phyloP scores from a whole-genome alignment of 345 rosid species.

The Orychophragmus violaceus region DNA sequence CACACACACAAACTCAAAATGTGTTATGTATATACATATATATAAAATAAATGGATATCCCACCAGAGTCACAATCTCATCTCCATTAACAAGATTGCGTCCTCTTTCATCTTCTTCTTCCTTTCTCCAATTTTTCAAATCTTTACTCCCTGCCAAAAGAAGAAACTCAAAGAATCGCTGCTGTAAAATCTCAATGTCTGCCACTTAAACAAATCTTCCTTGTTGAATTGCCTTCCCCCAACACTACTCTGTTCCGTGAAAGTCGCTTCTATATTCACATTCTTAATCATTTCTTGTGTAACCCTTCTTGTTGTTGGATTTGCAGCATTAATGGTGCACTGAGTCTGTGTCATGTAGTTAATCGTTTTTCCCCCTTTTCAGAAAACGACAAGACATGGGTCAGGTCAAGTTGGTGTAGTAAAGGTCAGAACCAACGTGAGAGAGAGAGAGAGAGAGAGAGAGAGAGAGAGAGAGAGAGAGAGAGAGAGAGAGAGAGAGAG shows the following conservation, averaged over 20 bases:
- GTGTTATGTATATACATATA: neutral
- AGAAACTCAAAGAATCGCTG: constrained; percentile 20
- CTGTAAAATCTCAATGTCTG: constrained; percentile 51
- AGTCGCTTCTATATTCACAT: constrained; percentile 27
- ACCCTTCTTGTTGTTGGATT: constrained; percentile 3
- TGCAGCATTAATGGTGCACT: constrained; percentile 38
- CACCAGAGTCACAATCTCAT: constrained; percentile 48
- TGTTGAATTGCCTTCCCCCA: constrained; percentile 9
- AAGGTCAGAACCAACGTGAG: constrained; percentile 32
- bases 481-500: constrained; percentile 13
- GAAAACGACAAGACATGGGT: constrained; percentile 29
- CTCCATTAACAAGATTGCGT: constrained; percentile 38
- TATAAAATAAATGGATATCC: constrained; percentile 61
- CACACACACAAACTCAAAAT: constrained; percentile 11
- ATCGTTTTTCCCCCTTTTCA: constrained; percentile 1
- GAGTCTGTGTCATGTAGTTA: constrained; percentile 32
- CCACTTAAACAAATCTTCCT: constrained; percentile 40
- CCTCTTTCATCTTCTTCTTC: constrained; percentile 27
- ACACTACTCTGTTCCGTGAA: constrained; percentile 11
- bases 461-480: constrained; percentile 4
- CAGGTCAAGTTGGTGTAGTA: constrained; percentile 30
- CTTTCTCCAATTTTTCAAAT: constrained; percentile 11
- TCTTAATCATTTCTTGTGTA: constrained; percentile 21
- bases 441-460: neutral
- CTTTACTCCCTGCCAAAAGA: constrained; percentile 21